phyloP scores from a whole-genome alignment of 2,329 filamentous ascomycete species.

The Monilinia laxa region DNA sequence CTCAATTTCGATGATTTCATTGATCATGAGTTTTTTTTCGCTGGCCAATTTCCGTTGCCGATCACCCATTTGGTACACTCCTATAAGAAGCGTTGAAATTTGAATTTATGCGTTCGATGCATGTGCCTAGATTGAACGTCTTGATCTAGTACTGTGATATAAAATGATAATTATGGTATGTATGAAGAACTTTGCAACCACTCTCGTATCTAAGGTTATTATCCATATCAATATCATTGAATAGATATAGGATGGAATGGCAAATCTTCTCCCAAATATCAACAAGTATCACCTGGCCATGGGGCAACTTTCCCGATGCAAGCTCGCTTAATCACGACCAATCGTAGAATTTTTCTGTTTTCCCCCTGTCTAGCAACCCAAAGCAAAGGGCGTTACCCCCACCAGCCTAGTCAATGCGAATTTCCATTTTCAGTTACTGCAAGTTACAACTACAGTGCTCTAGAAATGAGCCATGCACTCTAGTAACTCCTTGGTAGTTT shows the following conservation, averaged over 20 bases:
- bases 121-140: not conserved
- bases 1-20: slow-evolving; percentile 5
- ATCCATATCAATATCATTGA: not conserved
- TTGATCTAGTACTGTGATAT: not conserved
- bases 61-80: not conserved
- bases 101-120: slow-evolving; percentile 4
- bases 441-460: not conserved
- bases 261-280: not conserved
- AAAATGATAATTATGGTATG: not conserved
- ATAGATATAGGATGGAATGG: not conserved
- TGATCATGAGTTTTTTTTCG: not conserved
- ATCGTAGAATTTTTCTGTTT: slow-evolving; percentile 11
- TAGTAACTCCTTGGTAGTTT: not conserved
- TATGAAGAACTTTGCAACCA: not conserved
- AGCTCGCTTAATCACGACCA: slow-evolving; percentile 7
- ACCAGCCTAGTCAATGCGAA: slow-evolving; percentile 1
- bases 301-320: not conserved
- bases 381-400: not conserved
- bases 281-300: too few relatives aligned
- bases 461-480: not conserved
- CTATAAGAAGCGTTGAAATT: slow-evolving; percentile 1
- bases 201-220: not conserved
- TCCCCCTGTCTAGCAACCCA: not conserved
- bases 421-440: not conserved
- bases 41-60: not conserved